Evolutionary conservation across 257 asterid genomes (phyloP), one percentile per base, ranked within the genome.

Genomic region (Orobanche coerulescens): DNA sequence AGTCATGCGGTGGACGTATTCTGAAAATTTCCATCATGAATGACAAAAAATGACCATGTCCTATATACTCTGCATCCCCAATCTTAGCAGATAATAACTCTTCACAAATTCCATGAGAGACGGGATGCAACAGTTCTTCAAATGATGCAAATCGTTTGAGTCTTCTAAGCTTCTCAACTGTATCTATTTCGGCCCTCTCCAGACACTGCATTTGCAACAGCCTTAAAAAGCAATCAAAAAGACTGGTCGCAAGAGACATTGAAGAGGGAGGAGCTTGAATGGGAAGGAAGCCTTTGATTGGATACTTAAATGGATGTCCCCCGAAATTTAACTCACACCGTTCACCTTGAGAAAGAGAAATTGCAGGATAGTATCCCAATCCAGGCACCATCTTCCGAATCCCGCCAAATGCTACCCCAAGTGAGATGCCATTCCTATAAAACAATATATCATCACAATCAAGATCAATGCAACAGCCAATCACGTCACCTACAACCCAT

Each of bases 301-400:
- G 95, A 77, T 82, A 84, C 70, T 71, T 84, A 63, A 91, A 91
- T 28, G 98, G 98, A 54, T 64, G 72, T 18, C 78, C 92, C 67
- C 98, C 98, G 56, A 91, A 91, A 73, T 91, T 91, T 64, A 88
- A 69, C 81, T 91, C 87, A 62, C 98, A 88, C 0, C 98, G 84
- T 75, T 91, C 98, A 64, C 98, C 98, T 74, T 82, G 96, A 64
- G 98, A 91, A 58, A 91, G 87, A 61, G 98, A 91, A 73, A 91
- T 74, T 20, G 96, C 94, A 66, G 98, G 98, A 75, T 88, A 84
- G 76, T 91, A 91, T 51, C 95, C 98, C 77, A 91, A 76, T 65
- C 96, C 98, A 69, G 98, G 98, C 31, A 81, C 98, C 94, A 85
- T 85, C 78, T 88, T 91, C 19, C 95, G 86, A 37, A 91, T 76